Conservation (phyloP, 2,329 filamentous ascomycete species). For the Botrytis aclada region DNA sequence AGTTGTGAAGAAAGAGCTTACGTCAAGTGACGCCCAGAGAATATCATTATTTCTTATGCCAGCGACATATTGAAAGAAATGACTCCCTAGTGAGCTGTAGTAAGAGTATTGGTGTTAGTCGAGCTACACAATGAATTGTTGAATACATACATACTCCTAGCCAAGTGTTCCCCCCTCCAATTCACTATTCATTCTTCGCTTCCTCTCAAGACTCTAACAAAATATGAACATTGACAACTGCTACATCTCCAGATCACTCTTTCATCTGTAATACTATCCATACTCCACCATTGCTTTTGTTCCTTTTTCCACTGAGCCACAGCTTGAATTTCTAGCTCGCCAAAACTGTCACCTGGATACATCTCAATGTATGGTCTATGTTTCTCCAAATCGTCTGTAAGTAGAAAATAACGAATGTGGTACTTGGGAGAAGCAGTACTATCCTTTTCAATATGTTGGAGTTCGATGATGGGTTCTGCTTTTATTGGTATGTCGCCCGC, state of each 20-base stretch:
- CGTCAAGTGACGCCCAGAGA: not conserved
- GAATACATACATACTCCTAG: not conserved
- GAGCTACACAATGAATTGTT: too few species aligned
- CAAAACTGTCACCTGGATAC: slow-evolving; percentile 1
- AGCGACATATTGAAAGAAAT: too few species aligned
- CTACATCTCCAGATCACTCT: not conserved
- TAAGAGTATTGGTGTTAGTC: not conserved
- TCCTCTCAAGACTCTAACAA: not conserved
- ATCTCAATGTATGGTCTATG: slow-evolving; percentile 11
- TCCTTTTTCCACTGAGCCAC: not conserved
- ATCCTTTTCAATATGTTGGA: not conserved
- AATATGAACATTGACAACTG: not conserved
- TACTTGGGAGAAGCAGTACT: not conserved
- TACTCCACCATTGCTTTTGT: not conserved
- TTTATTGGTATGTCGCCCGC: not conserved
- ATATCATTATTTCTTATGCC: not conserved
- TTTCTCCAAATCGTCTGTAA: not conserved
- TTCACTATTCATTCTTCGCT: not conserved
- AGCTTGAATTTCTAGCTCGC: not conserved
- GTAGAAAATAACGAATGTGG: not conserved
- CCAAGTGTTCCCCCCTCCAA: not conserved
- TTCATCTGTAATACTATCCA: not conserved
- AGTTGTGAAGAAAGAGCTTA: not conserved
- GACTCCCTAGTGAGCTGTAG: too few species aligned
- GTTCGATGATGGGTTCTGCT: not conserved